phyloP scores from a whole-genome alignment of 192 early-diverging fungal species.

The Podochytrium sp. region DNA sequence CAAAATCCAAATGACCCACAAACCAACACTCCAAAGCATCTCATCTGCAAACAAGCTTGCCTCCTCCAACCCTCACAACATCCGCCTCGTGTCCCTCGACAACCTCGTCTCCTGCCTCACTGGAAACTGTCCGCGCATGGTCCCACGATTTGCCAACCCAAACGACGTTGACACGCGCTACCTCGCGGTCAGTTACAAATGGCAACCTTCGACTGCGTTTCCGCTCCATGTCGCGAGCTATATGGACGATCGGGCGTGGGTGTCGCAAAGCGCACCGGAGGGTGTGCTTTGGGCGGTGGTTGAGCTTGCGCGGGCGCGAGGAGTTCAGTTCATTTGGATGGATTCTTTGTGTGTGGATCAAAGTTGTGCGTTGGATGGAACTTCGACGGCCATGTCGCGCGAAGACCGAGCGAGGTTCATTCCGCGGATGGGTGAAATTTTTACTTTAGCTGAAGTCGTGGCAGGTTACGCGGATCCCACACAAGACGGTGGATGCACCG shows the following conservation, averaged over 20 bases:
- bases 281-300: neutral
- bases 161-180: neutral
- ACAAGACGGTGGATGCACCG: neutral
- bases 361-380: neutral
- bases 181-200: neutral
- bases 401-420: neutral
- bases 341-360: neutral
- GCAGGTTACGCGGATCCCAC: neutral
- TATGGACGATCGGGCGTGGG: neutral
- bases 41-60: no score
- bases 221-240: neutral
- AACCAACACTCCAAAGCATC: no score
- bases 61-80: no score
- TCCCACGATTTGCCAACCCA: neutral
- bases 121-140: neutral
- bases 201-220: neutral
- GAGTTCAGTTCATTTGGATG: neutral
- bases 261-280: neutral
- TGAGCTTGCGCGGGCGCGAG: neutral
- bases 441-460: neutral
- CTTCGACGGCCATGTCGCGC: neutral
- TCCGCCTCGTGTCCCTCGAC: neutral
- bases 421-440: neutral
- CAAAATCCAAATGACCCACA: no score
- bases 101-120: neutral